Base-by-base conservation (phyloP, 768 basidiomycete genomes). In the Leccinum barrowsii region DNA sequence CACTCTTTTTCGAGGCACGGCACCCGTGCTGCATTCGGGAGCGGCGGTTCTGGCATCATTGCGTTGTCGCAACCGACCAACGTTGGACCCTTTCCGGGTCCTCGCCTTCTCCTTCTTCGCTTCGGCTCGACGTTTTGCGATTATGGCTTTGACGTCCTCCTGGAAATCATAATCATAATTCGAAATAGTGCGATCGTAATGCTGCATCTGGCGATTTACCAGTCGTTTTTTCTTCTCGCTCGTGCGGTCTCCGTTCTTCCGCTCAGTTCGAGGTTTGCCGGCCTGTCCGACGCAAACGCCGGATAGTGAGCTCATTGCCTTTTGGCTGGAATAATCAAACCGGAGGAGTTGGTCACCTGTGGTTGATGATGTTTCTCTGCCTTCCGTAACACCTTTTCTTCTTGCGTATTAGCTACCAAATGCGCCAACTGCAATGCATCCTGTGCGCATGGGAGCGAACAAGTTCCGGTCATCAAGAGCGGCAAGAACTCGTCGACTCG, bases 371-470 rank as follows among this genome's bases (percentile, higher is more conserved):
- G 73, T 63, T 73, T 80, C 63, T 75, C 73, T 53, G 68, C 69
- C 65, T 75, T 82, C 7, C 62, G 70, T 52, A 70, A 66, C 6
- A 73, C 61, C 55, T 77, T 81, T 64, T 80, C 65, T 68, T 84
- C 82, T 59, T 82, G 78, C 15, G 61, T 65, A 34, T 66, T 66
- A n/a, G 71, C 77, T 66, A 84, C 81, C 37, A 76, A 76, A 59
- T 72, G 64, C n/a, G 82, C 83, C 12, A 84, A 68, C 52, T 69
- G 69, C 58, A 81, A 62, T 5, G 77, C 76, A 60, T 82, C 81
- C 83, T 83, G 61, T 56, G 56, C 48, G 50, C 42, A 55, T 59
- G 54, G 57, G 58, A 58, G 51, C 56, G 51, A 55, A 58, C 60
- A 63, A 63, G 61, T 11, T 42, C 61, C 57, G 55, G 59, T 62